phyloP scores from a whole-genome alignment of 169 alveolate genomes.

The Plasmodium blacklocki region DNA sequence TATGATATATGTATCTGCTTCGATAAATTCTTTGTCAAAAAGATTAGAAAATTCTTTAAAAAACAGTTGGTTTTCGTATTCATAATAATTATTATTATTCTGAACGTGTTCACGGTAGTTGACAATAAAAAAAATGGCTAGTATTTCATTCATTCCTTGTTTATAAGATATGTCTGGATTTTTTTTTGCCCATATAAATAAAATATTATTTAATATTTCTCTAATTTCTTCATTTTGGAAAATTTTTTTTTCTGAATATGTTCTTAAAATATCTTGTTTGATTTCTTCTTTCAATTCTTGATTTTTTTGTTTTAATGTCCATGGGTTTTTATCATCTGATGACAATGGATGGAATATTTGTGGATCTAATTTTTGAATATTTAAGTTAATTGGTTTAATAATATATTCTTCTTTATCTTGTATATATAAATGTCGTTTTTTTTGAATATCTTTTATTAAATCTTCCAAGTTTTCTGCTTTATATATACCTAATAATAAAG shows the following conservation, averaged over 20 bases:
- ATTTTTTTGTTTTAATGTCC: constrained; percentile 81
- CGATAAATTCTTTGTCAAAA: constrained; percentile 77
- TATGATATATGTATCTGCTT: constrained; percentile 88
- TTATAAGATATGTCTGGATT: constrained; percentile 81
- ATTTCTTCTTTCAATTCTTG: constrained; percentile 82
- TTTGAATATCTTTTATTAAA: constrained; percentile 19
- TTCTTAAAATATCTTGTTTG: constrained; percentile 85
- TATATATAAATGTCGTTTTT: constrained; percentile 24
- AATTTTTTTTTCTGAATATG: constrained; percentile 84
- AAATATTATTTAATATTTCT: constrained; percentile 78
- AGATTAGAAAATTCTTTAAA: constrained; percentile 41
- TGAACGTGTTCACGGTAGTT: constrained; percentile 72
- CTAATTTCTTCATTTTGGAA: constrained; percentile 80
- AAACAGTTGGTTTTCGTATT: constrained; percentile 10
- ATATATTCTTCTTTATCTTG: constrained; percentile 61
- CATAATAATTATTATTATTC: background rate
- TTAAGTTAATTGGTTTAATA: constrained; percentile 41
- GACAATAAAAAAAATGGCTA: constrained; percentile 82
- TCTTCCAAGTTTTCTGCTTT: constrained; percentile 18
- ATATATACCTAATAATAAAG: constrained; percentile 53
- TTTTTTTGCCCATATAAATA: constrained; percentile 84
- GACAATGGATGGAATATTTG: constrained; percentile 86
- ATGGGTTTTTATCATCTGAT: constrained; percentile 84
- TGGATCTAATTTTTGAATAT: constrained; percentile 81
- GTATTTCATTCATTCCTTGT: constrained; percentile 86